These are phyloP conservation scores for Acarospora socialis DNA, from an alignment of 2,329 filamentous ascomycete species.

Conservation along the genomic window DNA sequence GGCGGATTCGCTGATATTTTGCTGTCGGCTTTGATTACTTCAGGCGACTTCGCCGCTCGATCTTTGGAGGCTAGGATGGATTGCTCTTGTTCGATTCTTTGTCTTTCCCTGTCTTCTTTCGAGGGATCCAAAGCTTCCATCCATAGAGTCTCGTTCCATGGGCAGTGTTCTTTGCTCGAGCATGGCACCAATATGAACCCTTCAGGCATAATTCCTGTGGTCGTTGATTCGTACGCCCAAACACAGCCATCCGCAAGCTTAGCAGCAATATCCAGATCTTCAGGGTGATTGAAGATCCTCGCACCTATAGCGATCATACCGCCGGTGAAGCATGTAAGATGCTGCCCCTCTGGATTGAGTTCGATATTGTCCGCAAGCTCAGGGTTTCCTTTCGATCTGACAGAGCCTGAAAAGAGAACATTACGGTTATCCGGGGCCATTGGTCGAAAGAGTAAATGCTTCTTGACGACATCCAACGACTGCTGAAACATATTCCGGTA, in stretches of 20 bases:
- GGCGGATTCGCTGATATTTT: no score
- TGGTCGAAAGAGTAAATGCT: conserved; percentile 30
- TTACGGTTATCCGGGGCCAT: conserved; percentile 26
- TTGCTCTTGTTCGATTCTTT: conserved; percentile 5
- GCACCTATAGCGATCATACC: conserved; percentile 49
- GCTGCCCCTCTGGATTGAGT: conserved; percentile 40
- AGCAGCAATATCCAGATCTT: conserved; percentile 40
- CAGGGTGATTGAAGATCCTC: conserved; percentile 39
- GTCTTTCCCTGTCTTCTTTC: conserved; percentile 13
- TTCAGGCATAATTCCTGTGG: conserved; percentile 48
- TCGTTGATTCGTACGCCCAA: conserved; percentile 45
- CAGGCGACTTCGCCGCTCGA: neutral
- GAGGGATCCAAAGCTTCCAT: conserved; percentile 28
- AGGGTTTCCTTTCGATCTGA: conserved; percentile 15
- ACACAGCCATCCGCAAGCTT: conserved; percentile 47
- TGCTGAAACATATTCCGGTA: conserved; percentile 31
- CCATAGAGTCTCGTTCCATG: conserved; percentile 41
- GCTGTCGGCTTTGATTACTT: neutral
- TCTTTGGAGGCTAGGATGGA: neutral
- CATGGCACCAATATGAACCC: conserved; percentile 40
- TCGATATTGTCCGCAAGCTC: conserved; percentile 13
- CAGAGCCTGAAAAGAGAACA: conserved; percentile 28
- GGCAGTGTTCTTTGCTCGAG: conserved; percentile 27
- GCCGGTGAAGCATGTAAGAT: conserved; percentile 46
- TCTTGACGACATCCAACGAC: conserved; percentile 25